Percentiles rank a stretch among this genome's conserved stretches.
These are phyloP conservation scores for Hymenoscyphus linearis DNA, from an alignment of 2,329 filamentous ascomycete genomes.

Conservation along the genomic window DNA sequence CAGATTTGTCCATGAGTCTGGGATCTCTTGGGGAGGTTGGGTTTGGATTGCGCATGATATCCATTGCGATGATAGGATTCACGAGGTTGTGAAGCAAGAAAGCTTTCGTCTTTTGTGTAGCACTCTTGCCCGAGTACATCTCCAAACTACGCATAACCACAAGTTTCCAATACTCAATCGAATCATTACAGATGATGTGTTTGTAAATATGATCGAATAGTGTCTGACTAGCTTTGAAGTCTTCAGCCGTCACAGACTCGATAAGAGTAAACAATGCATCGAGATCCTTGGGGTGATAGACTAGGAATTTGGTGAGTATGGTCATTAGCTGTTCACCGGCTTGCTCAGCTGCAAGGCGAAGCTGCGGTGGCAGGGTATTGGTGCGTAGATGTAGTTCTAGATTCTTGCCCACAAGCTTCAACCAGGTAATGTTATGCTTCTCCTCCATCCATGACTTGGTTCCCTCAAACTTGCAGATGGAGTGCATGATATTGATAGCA, in stretches of 20 bases:
- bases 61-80: constrained; percentile 95
- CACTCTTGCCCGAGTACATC: constrained; percentile 71
- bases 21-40: constrained; percentile 53
- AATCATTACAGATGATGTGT: constrained; percentile 76
- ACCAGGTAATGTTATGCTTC: constrained; percentile 54
- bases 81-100: constrained; percentile 89
- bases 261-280: constrained; percentile 82
- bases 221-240: constrained; percentile 70
- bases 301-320: constrained; percentile 76
- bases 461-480: constrained; percentile 61
- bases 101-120: constrained; percentile 84
- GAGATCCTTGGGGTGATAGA: constrained; percentile 67
- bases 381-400: constrained; percentile 68
- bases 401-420: constrained; percentile 66
- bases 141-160: constrained; percentile 83
- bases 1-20: constrained; percentile 74
- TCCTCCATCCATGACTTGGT: constrained; percentile 67
- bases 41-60: constrained; percentile 78
- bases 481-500: constrained; percentile 77
- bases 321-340: constrained; percentile 82
- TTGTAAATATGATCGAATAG: constrained; percentile 81
- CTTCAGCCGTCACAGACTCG: constrained; percentile 75
- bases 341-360: constrained; percentile 84
- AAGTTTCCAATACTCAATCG: constrained; percentile 78
- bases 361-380: constrained; percentile 62